Evolutionary conservation across 441 rosid genomes (phyloP), one percentile per base, ranked within the genome.

Genomic region (Gossypium lobatum): DNA sequence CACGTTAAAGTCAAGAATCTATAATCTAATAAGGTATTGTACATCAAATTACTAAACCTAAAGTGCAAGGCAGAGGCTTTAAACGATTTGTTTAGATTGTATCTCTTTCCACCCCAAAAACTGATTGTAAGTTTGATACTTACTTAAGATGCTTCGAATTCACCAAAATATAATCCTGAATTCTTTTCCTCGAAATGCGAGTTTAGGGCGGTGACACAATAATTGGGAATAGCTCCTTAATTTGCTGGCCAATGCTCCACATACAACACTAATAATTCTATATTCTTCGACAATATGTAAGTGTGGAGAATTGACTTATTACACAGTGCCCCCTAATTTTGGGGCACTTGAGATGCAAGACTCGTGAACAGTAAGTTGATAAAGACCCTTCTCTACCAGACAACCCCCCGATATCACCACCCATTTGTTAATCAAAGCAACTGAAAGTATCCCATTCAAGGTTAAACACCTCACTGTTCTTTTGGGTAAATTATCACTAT

Each of bases 291-390:
- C 18, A 13, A 13, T 21, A 23, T 58, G 16, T 14, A 53, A 25
- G 11, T 74, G 37, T 65, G 61, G 42, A 61, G 42, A 21, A 20
- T 45, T 64, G 64, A 53, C 69, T 62, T 34, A 20, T 58, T 63
- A 71, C 75, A 21, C 65, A 64, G 73, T 73, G 57, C 63, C 72
- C 78, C 80, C 17, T 77, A 64, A 67, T 64, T 63, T 71, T 58
- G 64, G 72, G 80, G 68, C 81, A 73, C 80, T 75, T 58, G 71
- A 70, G 79, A 82, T 62, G 73, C 84, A 77, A 70, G 64, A 70
- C 66, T 82, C 75, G 66, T 52, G 71, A 77, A 80, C 75, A 80
- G 83, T 45, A 31, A 62, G 53, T 66, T 75, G 86, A 85, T 82
- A 80, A 75, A 60, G 52, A 59, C 63, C 13, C 45, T 62, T 2